Percentiles rank a stretch among this genome's conserved stretches.
Conservation (phyloP, 768 basidiomycete genomes). For the Leccinum rimulosum region DNA sequence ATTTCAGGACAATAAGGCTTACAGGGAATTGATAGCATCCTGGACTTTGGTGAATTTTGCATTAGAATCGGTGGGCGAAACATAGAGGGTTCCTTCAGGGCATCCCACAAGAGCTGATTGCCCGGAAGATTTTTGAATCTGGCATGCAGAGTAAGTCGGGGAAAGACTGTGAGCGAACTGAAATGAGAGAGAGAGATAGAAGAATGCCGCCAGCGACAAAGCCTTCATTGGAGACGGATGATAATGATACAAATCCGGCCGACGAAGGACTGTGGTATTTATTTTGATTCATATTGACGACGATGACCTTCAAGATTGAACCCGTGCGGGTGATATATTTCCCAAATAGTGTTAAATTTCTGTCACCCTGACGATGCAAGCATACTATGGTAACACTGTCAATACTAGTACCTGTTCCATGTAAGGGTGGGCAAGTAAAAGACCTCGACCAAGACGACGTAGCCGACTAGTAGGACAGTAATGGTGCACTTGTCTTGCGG, state of each 20-base stretch:
- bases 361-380: not conserved
- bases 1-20: conserved; percentile 14
- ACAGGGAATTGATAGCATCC: conserved; percentile 56
- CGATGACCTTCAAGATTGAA: not conserved
- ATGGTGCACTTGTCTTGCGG: not conserved
- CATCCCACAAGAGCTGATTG: conserved; percentile 50
- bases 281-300: not conserved
- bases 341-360: not conserved
- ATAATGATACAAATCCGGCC: not conserved
- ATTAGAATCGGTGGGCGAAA: conserved; percentile 45
- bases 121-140: conserved; percentile 44
- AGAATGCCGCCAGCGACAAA: conserved; percentile 2
- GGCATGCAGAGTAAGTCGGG: conserved; percentile 46
- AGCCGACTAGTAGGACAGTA: not conserved
- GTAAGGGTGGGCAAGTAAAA: not conserved
- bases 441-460: not conserved
- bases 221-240: conserved; percentile 6
- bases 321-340: not conserved
- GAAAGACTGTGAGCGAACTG: conserved; percentile 37
- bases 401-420: not conserved
- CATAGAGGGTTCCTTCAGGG: conserved; percentile 57
- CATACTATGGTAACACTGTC: not conserved
- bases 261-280: not conserved
- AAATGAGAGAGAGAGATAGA: conserved; percentile 2
- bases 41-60: conserved; percentile 52